Evolutionary conservation across 371 early-diverging fungal species (phyloP).

Genomic region (Phascolomyces articulosus): DNA sequence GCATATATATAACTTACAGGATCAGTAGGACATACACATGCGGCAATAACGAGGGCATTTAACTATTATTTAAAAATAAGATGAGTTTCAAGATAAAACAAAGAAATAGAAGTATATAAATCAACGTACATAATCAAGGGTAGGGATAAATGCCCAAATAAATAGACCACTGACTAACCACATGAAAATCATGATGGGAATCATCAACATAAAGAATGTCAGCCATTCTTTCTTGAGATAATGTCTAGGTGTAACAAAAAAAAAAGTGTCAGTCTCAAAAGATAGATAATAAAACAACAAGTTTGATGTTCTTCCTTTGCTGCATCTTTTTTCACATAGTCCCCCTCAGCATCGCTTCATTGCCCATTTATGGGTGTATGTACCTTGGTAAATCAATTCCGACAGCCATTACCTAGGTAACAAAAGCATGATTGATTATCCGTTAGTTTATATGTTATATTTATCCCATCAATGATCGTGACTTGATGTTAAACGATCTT

Average conservation of each 20-base stretch:
- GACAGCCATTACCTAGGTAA: conserved; percentile 78
- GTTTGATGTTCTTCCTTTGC: no score
- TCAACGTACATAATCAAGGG: conserved; percentile 64
- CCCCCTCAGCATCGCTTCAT: no score
- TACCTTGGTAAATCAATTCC: conserved; percentile 83
- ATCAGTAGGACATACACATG: conserved; percentile 95
- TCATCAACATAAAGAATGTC: conserved; percentile 77
- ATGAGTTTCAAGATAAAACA: not conserved
- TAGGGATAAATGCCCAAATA: conserved; percentile 68
- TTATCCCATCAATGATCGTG: not conserved
- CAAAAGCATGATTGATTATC: not conserved
- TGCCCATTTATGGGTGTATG: conserved; percentile 2
- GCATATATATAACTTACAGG: conserved; percentile 60
- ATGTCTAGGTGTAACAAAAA: conserved; percentile 34
- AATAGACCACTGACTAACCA: conserved; percentile 81
- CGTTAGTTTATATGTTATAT: no score
- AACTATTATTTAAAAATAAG: conserved; percentile 40
- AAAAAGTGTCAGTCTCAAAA: not conserved
- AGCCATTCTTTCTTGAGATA: conserved; percentile 60
- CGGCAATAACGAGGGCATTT: conserved; percentile 80
- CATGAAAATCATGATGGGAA: conserved; percentile 88
- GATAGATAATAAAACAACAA: not conserved
- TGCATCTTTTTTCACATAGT: no score
- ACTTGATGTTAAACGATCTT: not conserved
- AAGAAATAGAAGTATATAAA: not conserved